Conservation (phyloP, 2,329 filamentous ascomycete genomes). For the Exophiala sp. region DNA sequence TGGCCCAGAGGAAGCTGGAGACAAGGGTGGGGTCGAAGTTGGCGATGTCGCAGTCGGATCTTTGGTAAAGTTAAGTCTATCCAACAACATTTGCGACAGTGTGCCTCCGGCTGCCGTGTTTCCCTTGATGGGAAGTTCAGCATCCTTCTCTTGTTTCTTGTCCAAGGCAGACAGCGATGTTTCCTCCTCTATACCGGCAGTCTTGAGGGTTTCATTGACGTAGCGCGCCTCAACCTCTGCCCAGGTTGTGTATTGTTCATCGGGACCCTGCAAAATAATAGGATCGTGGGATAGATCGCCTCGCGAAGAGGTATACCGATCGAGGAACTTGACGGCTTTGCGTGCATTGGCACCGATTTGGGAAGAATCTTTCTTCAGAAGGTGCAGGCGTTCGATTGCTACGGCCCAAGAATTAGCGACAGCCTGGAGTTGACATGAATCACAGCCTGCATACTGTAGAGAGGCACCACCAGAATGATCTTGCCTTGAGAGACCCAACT, state of each 20-base stretch:
- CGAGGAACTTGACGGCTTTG: constrained; percentile 48
- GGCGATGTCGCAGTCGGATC: constrained; percentile 37
- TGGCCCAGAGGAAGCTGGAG: constrained; percentile 39
- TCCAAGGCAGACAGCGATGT: constrained; percentile 3
- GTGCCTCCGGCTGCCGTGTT: constrained; percentile 31
- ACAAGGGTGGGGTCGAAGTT: constrained; percentile 39
- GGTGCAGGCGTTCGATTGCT: constrained; percentile 45
- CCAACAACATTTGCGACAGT: constrained; percentile 44
- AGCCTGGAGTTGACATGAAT: background rate
- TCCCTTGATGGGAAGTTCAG: constrained; percentile 25
- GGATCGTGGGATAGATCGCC: constrained; percentile 40
- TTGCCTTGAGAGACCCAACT: constrained; percentile 46
- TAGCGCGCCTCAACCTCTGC: constrained; percentile 42
- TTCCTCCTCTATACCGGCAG: constrained; percentile 11
- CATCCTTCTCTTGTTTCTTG: constrained; percentile 13
- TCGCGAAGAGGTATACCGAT: constrained; percentile 45
- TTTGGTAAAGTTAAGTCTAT: constrained; percentile 44
- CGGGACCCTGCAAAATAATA: constrained; percentile 45
- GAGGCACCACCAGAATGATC: constrained; percentile 47
- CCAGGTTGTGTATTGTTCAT: constrained; percentile 46
- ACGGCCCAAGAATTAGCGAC: constrained; percentile 16
- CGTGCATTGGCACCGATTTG: constrained; percentile 47
- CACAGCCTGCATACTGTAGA: constrained; percentile 42
- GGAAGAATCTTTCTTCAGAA: constrained; percentile 42
- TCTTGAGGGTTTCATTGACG: constrained; percentile 36